Evolutionary conservation across 768 basidiomycete species (phyloP), one percentile per base, ranked within the genome.

Genomic region (Naganishia randhawae): DNA sequence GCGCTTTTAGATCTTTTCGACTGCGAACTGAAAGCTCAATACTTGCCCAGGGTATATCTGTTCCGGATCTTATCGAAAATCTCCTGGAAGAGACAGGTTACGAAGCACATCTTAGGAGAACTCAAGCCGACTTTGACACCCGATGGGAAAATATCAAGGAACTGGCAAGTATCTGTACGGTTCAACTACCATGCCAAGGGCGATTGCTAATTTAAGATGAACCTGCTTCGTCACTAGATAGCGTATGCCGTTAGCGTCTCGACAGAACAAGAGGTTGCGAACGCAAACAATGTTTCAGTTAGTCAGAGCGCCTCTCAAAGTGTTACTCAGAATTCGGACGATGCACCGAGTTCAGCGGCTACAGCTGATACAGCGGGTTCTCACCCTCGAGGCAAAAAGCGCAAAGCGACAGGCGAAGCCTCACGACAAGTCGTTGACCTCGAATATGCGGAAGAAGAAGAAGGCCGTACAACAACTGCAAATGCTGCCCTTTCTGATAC

Each of bases 101-200:
- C 75, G 83, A 87, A 73, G 84, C 84, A 13, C 84, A 91, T 74
- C 81, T 93, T 45, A 85, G 84, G 75, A 86, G 85, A 73, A 86
- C 86, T 0, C 83, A 77, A 33, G 63, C 83, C n/a, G 91, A 92
- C 68, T 87, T 84, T 82, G 87, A 89, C 45, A 85, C 84, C 42
- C 82, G 90, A 42, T 89, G 88, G 89, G 89, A 92, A 79, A 95
- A 95, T 77, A 86, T 93, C 0, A 84, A 88, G 72, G 91, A 93
- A 79, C 81, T 95, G 71, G 78, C 76, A 35, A 57, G 67, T 50
- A 7, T 14, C 8, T 4, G 19, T 6, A 22, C 11, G 45, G 7
- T 22, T 48, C 1, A 3, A 17, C 11, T 13, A 48, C 31, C 11
- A 9, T 63, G 6, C 6, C 39, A 32, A 48, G 9, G 8, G 19